Conservation (phyloP, 2,329 filamentous ascomycete genomes). For the Paramyrothecium sp. region DNA sequence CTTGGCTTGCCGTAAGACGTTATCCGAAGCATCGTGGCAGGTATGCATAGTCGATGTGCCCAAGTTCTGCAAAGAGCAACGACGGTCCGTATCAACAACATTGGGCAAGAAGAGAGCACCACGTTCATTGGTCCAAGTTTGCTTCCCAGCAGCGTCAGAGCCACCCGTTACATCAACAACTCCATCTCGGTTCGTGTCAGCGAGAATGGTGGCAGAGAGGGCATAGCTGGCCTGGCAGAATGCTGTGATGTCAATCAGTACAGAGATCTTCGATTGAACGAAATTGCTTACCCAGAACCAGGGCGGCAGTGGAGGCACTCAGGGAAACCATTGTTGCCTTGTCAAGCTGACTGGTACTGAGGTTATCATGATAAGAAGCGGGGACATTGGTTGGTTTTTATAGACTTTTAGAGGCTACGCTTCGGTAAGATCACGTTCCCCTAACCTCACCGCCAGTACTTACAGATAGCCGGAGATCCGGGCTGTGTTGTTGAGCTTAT, state of each 20-base stretch:
- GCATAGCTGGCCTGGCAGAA: neutral
- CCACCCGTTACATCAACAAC: slow-evolving; percentile 17
- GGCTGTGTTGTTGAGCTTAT: too few species aligned
- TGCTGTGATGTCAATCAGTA: neutral
- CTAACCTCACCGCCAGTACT: too few species aligned
- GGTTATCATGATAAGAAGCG: too few species aligned
- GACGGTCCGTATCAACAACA: slow-evolving; percentile 28
- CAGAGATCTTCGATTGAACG: neutral
- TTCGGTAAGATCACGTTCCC: too few species aligned
- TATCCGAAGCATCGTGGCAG: slow-evolving; percentile 32
- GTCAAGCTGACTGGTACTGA: too few species aligned
- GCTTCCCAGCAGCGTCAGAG: slow-evolving; percentile 20
- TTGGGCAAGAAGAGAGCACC: slow-evolving; percentile 36
- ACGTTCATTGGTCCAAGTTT: slow-evolving; percentile 14
- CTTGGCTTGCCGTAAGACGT: slow-evolving; percentile 25
- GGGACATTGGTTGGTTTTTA: too few species aligned
- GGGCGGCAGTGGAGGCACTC: neutral
- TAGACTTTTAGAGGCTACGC: too few species aligned
- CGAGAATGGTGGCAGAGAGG: slow-evolving; percentile 16
- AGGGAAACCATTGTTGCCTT: neutral
- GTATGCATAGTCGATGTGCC: slow-evolving; percentile 15
- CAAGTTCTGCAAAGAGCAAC: slow-evolving; percentile 21
- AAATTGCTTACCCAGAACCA: neutral
- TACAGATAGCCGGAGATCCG: too few species aligned
- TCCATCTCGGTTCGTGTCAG: slow-evolving; percentile 36